These are phyloP conservation scores for Leccinum truebloodii DNA, from an alignment of 768 basidiomycete genomes.

Conservation along the genomic window DNA sequence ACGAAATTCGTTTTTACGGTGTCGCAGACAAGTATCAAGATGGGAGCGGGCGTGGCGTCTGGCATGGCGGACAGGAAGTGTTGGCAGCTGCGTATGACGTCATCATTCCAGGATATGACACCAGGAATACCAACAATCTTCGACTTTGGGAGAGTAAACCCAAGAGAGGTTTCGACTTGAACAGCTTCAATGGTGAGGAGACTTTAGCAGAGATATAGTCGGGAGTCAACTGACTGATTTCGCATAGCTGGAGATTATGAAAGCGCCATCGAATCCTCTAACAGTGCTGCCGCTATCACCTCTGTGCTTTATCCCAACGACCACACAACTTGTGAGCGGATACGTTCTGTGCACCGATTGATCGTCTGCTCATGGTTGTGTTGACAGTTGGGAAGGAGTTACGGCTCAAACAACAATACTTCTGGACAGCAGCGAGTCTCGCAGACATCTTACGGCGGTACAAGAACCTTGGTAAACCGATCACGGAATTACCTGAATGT, in stretches of 20 bases:
- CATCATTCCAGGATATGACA: constrained; percentile 84
- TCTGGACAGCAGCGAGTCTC: constrained; percentile 89
- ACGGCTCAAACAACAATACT: constrained; percentile 95
- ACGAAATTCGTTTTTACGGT: constrained; percentile 90
- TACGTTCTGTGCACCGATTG: background rate
- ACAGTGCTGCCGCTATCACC: constrained; percentile 91
- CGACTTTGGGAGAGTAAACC: constrained; percentile 83
- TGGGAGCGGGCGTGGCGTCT: constrained; percentile 60
- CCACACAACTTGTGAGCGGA: constrained; percentile 61
- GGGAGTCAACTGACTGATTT: constrained; percentile 6
- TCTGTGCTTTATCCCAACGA: constrained; percentile 97
- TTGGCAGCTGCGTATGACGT: constrained; percentile 93
- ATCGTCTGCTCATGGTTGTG: constrained; percentile 1
- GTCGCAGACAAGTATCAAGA: constrained; percentile 66
- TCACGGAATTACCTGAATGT: constrained; percentile 84
- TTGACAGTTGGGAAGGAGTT: constrained; percentile 77
- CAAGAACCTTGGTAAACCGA: constrained; percentile 83
- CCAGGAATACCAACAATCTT: constrained; percentile 88
- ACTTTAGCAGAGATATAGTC: too few species aligned
- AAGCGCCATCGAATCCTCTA: constrained; percentile 81
- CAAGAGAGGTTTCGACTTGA: constrained; percentile 89
- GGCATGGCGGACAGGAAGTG: constrained; percentile 93
- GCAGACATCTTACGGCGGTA: constrained; percentile 91
- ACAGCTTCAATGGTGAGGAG: constrained; percentile 85
- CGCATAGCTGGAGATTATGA: constrained; percentile 87